A percentile compares a stretch with the other conserved stretches of the same genome.
These are phyloP conservation scores for Chimonanthus salicifolius DNA, from an alignment of 164 flowering plant species.

Conservation along the genomic window DNA sequence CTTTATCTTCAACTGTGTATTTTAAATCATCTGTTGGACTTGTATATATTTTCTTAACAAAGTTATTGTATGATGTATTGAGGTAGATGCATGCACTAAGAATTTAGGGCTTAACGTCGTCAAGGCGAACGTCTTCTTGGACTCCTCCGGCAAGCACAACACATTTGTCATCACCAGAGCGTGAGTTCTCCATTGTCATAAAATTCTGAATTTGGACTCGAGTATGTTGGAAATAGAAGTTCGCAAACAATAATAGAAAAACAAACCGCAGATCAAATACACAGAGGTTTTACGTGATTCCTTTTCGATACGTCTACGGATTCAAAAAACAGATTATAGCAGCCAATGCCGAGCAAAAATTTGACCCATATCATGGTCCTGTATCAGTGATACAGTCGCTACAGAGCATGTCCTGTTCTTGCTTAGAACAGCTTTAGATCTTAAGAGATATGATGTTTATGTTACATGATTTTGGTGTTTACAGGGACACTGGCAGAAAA, in stretches of 20 bases:
- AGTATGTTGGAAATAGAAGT: neutral
- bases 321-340: too few species aligned
- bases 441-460: neutral
- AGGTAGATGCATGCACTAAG: constrained; percentile 85
- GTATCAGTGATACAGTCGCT: too few species aligned
- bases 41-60: neutral
- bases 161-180: constrained; percentile 83
- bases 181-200: constrained; percentile 40
- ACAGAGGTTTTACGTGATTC: too few species aligned
- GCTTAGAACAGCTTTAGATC: neutral
- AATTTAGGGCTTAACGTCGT: constrained; percentile 91
- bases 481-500: constrained; percentile 88
- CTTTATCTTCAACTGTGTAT: neutral
- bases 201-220: neutral
- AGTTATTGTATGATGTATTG: neutral
- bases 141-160: constrained; percentile 98
- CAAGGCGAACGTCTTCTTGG: constrained; percentile 90
- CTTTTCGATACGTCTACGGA: too few species aligned
- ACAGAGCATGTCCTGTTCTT: neutral
- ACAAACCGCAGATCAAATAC: too few species aligned
- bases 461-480: constrained; percentile 6
- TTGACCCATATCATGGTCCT: too few species aligned
- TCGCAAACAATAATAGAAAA: too few species aligned
- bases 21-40: neutral
- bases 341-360: too few species aligned